Conservation (phyloP, 805 yeast genomes). For the Spathaspora passalidarum region DNA sequence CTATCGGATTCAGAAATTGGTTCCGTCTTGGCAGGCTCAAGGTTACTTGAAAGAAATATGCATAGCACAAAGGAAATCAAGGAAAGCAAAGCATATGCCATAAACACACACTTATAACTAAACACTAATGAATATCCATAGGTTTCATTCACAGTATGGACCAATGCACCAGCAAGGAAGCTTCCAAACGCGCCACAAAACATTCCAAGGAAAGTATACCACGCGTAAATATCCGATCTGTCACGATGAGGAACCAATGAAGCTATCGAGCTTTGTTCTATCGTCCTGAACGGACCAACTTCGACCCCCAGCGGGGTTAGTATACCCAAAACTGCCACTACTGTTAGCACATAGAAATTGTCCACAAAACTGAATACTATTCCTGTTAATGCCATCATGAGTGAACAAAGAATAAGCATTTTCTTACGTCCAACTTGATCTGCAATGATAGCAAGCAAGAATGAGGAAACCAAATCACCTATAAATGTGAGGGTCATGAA, state of each 20-base stretch:
- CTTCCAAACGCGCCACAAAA: conserved; percentile 48
- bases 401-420: conserved; percentile 37
- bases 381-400: conserved; percentile 44
- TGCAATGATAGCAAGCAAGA: conserved; percentile 42
- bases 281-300: conserved; percentile 55
- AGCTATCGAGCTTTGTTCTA: conserved; percentile 54
- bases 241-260: conserved; percentile 39
- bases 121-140: conserved; percentile 17
- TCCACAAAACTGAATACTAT: conserved; percentile 31
- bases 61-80: conserved; percentile 16
- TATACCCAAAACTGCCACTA: conserved; percentile 47
- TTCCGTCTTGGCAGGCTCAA: conserved; percentile 13
- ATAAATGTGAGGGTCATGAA: conserved; percentile 47
- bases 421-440: conserved; percentile 47
- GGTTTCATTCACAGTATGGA: conserved; percentile 13
- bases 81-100: conserved; percentile 21
- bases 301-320: conserved; percentile 59
- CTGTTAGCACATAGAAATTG: conserved; percentile 31
- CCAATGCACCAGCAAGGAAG: conserved; percentile 33
- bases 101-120: conserved; percentile 30
- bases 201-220: conserved; percentile 53
- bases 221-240: conserved; percentile 54
- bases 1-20: conserved; percentile 2
- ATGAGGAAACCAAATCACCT: conserved; percentile 52
- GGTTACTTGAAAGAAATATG: conserved; percentile 12